Conservation (phyloP, 2,329 filamentous ascomycete species). For the Neofusicoccum umdonicola region DNA sequence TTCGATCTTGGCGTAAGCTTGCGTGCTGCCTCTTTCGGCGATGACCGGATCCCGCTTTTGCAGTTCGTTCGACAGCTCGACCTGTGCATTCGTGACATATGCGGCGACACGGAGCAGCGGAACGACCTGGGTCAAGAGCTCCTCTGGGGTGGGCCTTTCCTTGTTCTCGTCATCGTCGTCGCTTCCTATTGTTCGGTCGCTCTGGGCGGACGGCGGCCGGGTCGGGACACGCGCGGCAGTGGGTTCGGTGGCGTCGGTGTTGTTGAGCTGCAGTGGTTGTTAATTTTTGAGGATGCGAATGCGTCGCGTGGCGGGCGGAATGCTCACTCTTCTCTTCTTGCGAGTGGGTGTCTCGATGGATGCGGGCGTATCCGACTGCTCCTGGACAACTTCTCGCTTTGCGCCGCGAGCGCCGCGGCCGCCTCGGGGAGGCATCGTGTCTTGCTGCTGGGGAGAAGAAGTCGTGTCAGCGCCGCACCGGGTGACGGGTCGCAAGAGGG, state of each 20-base stretch:
- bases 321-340: conserved; percentile 46
- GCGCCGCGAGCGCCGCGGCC: conserved; percentile 17
- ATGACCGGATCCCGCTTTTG: conserved; percentile 35
- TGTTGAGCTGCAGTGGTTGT: conserved; percentile 31
- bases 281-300: background rate
- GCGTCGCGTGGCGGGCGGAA: background rate
- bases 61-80: conserved; percentile 56
- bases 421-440: conserved; percentile 15
- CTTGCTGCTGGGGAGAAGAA: background rate
- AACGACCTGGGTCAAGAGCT: conserved; percentile 30
- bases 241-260: conserved; percentile 27
- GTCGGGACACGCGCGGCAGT: conserved; percentile 22
- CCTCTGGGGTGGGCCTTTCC: conserved; percentile 35
- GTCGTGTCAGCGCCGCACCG: background rate
- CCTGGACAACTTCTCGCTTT: conserved; percentile 18
- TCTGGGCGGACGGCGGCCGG: conserved; percentile 37
- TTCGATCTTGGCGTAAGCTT: conserved; percentile 77
- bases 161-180: conserved; percentile 43
- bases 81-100: conserved; percentile 54
- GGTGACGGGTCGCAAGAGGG: background rate
- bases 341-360: conserved; percentile 48
- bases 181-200: conserved; percentile 34
- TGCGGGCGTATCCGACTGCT: conserved; percentile 44
- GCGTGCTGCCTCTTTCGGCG: conserved; percentile 44
- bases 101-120: conserved; percentile 43